Percentiles rank a stretch among this genome's conserved stretches.
Conservation (phyloP, 352 stramenopile species). For the Globisporangium okanoganense region DNA sequence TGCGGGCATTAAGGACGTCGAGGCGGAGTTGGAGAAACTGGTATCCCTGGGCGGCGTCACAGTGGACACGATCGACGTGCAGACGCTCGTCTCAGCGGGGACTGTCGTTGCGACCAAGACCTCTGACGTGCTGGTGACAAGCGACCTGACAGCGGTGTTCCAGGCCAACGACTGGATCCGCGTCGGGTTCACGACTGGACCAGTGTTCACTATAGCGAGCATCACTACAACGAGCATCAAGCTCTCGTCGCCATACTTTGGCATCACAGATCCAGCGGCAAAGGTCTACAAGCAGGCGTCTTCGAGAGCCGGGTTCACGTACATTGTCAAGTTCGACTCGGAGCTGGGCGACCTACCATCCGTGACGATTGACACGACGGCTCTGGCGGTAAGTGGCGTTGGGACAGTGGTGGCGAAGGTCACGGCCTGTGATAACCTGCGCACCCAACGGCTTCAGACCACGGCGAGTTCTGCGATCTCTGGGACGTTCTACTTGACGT, state of each 20-base stretch:
- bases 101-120: conserved; percentile 77
- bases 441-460: conserved; percentile 71
- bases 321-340: conserved; percentile 68
- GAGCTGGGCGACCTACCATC: conserved; percentile 67
- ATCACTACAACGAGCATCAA: conserved; percentile 69
- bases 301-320: conserved; percentile 50
- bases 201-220: conserved; percentile 82
- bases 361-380: conserved; percentile 45
- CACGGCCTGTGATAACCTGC: conserved; percentile 82
- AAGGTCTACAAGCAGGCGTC: conserved; percentile 85
- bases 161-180: conserved; percentile 91
- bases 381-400: conserved; percentile 32
- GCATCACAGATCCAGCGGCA: conserved; percentile 32
- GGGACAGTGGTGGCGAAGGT: conserved; percentile 40
- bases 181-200: conserved; percentile 66
- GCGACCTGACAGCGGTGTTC: conserved; percentile 66
- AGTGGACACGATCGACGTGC: conserved; percentile 88
- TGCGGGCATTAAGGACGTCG: conserved; percentile 71
- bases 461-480: conserved; percentile 48
- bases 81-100: conserved; percentile 45
- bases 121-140: conserved; percentile 62
- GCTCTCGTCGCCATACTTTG: conserved; percentile 87
- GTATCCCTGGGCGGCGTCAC: conserved; percentile 77
- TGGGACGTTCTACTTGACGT: conserved; percentile 85
- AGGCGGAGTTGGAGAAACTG: conserved; percentile 82